These are phyloP conservation scores for Tausonia pullulans DNA, from an alignment of 1,284 basidiomycete species.

Conservation along the genomic window DNA sequence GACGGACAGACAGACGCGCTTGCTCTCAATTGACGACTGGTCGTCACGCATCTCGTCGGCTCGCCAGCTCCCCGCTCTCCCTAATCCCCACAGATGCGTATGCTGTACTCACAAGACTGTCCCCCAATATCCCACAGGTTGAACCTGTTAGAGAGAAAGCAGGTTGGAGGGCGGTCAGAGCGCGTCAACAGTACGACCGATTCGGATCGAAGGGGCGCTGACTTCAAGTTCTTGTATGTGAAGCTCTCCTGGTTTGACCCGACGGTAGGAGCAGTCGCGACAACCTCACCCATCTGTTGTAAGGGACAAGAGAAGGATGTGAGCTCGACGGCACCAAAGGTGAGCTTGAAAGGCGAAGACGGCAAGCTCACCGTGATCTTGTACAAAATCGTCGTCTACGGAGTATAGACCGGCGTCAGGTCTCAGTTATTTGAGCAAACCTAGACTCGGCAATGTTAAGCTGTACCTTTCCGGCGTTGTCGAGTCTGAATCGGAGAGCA, in stretches of 20 bases:
- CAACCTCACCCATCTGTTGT: conserved; percentile 36
- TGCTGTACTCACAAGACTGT: background rate
- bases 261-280: conserved; percentile 39
- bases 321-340: too few species aligned
- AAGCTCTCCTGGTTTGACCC: conserved; percentile 24
- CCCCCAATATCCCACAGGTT: background rate
- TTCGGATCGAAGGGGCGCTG: background rate
- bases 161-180: background rate
- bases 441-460: conserved; percentile 5
- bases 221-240: conserved; percentile 33
- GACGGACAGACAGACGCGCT: background rate
- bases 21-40: background rate
- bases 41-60: background rate
- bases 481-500: conserved; percentile 22
- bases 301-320: background rate
- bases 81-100: too few species aligned
- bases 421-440: background rate
- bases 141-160: background rate
- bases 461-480: conserved; percentile 38
- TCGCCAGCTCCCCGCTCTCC: background rate
- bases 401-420: too few species aligned
- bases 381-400: conserved; percentile 24
- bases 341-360: background rate
- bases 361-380: conserved; percentile 32
- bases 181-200: background rate